Evolutionary conservation across 495 filamentous ascomycete species (phyloP).

Genomic region (Tirmania nivea): DNA sequence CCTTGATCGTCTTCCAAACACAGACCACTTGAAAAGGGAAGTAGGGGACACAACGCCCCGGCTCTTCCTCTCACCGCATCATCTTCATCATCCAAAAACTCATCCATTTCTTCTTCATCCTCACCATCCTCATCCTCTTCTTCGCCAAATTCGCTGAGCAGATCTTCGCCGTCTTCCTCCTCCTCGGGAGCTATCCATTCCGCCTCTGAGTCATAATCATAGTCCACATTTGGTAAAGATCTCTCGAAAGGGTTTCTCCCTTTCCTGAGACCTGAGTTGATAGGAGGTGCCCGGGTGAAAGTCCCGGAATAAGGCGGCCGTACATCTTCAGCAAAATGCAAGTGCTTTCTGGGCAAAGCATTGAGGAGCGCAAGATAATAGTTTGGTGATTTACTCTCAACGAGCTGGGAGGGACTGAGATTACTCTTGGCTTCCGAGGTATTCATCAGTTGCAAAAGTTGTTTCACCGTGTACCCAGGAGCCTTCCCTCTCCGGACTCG

Average conservation of each 20-base stretch:
- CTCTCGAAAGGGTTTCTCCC: constrained; percentile 49
- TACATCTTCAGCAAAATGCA: constrained; percentile 71
- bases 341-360: constrained; percentile 46
- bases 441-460: constrained; percentile 17
- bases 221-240: constrained; percentile 46
- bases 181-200: constrained; percentile 60
- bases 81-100: constrained; percentile 55
- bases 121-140: constrained; percentile 53
- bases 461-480: constrained; percentile 43
- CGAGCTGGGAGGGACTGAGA: constrained; percentile 24
- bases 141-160: constrained; percentile 37
- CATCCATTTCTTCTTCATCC: constrained; percentile 45
- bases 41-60: constrained; percentile 39
- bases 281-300: constrained; percentile 35
- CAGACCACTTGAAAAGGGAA: constrained; percentile 54
- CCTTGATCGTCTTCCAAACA: constrained; percentile 49
- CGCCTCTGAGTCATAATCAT: constrained; percentile 91
- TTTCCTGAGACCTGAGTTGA: constrained; percentile 26
- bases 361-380: constrained; percentile 34
- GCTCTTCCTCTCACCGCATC: constrained; percentile 23
- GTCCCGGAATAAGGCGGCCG: constrained; percentile 81
- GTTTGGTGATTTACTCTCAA: constrained; percentile 6
- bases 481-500: constrained; percentile 29
- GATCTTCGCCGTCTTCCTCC: constrained; percentile 60
- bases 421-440: constrained; percentile 21